Base-by-base conservation (phyloP, 176 grass and related monocot species). In the Oryza punctata region DNA sequence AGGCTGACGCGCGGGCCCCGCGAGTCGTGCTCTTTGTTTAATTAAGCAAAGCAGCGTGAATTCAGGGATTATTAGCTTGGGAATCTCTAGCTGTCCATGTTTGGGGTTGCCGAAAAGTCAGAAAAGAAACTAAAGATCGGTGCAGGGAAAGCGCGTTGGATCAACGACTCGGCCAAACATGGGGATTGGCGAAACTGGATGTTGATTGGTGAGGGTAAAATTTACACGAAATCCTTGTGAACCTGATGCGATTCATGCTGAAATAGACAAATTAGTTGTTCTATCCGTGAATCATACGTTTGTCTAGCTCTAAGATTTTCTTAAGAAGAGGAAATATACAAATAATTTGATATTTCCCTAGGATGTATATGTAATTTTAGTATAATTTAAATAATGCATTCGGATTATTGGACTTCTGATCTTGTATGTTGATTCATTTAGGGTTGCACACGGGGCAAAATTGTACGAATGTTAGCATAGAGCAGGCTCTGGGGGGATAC, bases 1-100 rank as follows among this genome's bases (percentile, higher is more conserved):
- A 79, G 19, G 46, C 59, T 91, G 84, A 78, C 60, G 72, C 24
- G n/a, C 3, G 72, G 85, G 79, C 4, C 76, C 87, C 50, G 47
- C 21, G 14, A 64, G 27, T n/a, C 71, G 25, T 41, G 37, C 10
- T 13, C 46, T 26, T 69, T 83, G 47, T 76, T 38, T 38, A 38
- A 38, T 87, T 78, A 30, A 66, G 52, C 50, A 66, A 40, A 44
- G 23, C 47, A 14, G 45, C 73, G 45, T 16, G 52, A 52, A 29
- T 84, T 69, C 52, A 13, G 64, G 38, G 6, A 43, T 68, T 59
- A 43, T 68, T 59, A 12, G 32, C 7, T 18, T 46, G 4, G 12
- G 45, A 75, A 76, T 68, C 85, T 76, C 21, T 87, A 60, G 78
- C 63, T 76, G 46, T 69, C 72, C 66, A 1, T 70, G 77, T 76